Evolutionary conservation across 805 yeast species (phyloP), one percentile per base, ranked within the genome.

Genomic region (Isabelozyma gotoi): DNA sequence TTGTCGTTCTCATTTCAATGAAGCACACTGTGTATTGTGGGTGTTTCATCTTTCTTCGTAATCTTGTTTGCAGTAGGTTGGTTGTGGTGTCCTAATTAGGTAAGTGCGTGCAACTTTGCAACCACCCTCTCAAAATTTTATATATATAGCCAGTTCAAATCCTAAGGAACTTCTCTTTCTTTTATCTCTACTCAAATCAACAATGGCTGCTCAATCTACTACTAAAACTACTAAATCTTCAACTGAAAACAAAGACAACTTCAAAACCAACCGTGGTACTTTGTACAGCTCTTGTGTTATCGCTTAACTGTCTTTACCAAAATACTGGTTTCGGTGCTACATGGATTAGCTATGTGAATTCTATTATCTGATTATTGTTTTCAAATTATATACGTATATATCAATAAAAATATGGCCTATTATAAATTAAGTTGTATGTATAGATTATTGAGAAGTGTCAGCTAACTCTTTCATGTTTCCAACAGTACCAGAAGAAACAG

Each of bases 361-460:
- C 8, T 24, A 3, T n/a, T n/a, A n/a, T n/a, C n/a, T n/a, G n/a
- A n/a, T n/a, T n/a, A n/a, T 24, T 24, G 29, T 24, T 24, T 24
- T 24, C 8, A 24, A 24, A n/a, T n/a, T 24, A 24, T 24, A 24
- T 24, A 24, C 29, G 29, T 24, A 24, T n/a, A n/a, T 7, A 24
- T 24, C 29, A 24, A 24, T 24, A 24, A 24, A 24, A 24, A 24
- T n/a, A 10, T 24, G 29, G 29, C 29, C 29, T n/a, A n/a, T n/a
- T n/a, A 24, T 24, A 24, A 24, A 10, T 24, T 24, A 24, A 24
- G 3, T 4, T 24, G n/a, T n/a, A n/a, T n/a, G n/a, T n/a, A n/a
- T n/a, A 32, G 16, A 38, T 52, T 58, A 40, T 41, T 60, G 50
- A 36, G 68, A 49, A 34, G 55, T 39, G 47, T 59, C 38, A 40